phyloP scores from a whole-genome alignment of 2,329 filamentous ascomycete genomes.

The Epichloe elymi region DNA sequence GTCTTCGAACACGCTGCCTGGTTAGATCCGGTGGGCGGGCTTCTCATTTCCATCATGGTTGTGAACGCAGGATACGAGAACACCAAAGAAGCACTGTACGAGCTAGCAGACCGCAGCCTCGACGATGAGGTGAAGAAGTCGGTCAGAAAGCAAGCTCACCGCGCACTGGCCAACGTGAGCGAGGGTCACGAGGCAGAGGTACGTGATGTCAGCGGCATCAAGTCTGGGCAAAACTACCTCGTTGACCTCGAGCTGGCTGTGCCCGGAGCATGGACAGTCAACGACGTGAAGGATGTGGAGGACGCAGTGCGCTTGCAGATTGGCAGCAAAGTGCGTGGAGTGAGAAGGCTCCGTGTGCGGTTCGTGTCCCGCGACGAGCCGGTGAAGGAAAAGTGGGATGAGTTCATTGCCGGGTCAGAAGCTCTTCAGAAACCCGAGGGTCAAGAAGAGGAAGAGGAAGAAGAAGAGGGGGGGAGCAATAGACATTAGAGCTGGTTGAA shows the following conservation, averaged over 20 bases:
- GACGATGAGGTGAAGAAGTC: constrained; percentile 70
- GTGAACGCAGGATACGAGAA: constrained; percentile 83
- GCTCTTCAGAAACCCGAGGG: constrained; percentile 47
- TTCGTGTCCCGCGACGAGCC: constrained; percentile 60
- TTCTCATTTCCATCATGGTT: constrained; percentile 88
- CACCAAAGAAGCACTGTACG: constrained; percentile 66
- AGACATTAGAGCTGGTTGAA: constrained; percentile 11
- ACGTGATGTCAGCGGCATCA: constrained; percentile 73
- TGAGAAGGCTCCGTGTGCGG: constrained; percentile 63
- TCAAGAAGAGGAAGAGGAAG: constrained; percentile 37
- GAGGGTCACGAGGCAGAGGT: constrained; percentile 52
- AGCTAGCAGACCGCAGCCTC: constrained; percentile 82
- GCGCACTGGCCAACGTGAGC: constrained; percentile 41
- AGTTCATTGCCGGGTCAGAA: constrained; percentile 52
- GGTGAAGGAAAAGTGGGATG: constrained; percentile 52
- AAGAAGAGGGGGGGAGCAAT: constrained; percentile 26
- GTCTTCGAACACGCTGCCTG: constrained; percentile 73
- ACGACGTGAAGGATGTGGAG: constrained; percentile 58
- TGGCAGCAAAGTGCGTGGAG: constrained; percentile 67
- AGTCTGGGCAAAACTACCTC: constrained; percentile 92
- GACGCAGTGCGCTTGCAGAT: constrained; percentile 58
- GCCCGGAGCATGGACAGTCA: constrained; percentile 62
- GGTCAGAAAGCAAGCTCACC: constrained; percentile 51
- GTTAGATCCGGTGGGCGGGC: constrained; percentile 86
- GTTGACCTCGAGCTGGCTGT: constrained; percentile 81